Evolutionary conservation across 192 early-diverging fungal genomes (phyloP), one percentile per base, ranked within the genome.

Genomic region (Umbelopsis isabellina): DNA sequence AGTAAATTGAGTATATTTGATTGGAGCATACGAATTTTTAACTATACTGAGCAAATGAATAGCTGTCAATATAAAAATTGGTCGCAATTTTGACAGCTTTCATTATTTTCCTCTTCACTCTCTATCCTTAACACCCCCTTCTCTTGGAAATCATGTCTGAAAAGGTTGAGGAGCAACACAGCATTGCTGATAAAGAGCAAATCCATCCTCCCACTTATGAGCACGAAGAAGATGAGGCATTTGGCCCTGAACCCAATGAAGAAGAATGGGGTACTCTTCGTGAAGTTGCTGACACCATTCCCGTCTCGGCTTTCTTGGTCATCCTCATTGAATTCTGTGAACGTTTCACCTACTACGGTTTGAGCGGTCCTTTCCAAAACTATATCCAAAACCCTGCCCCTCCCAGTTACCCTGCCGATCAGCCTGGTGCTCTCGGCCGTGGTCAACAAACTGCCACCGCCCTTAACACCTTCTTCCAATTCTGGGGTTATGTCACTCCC

Each of bases 331-430:
- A 90, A 75, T 81, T 88, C 27, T 88, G 87, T 70, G 89, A 90
- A 69, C 84, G 89, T 21, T 90, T 90, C 70, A 86, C 87, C 13
- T 88, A 84, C 73, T 90, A 88, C 70, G 89, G 89, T 72, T 72
- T 85, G 9, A 82, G 75, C 65, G 84, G 84, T 65, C 80, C 83
- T 45, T 87, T 90, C 79, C 85, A 86, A 71, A 83, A 86, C 67
- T 88, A 88, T 49, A 80, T 87, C 44, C 82, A 85, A 70, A 78
- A 79, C 52, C 83, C 83, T 64, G 55, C 71, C 46, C 81, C 81
- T 46, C 53, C 65, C 48, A 30, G 37, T 33, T 76, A 76, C 27
- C 49, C 70, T 13, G 71, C 73, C 58, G 75, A 72, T 22, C 74
- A 76, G 69, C 79, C 82, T 27, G 77, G 81, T 66, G 79, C 82